Base-by-base conservation (phyloP, 441 rosid genomes). In the Mallotus repandus region DNA sequence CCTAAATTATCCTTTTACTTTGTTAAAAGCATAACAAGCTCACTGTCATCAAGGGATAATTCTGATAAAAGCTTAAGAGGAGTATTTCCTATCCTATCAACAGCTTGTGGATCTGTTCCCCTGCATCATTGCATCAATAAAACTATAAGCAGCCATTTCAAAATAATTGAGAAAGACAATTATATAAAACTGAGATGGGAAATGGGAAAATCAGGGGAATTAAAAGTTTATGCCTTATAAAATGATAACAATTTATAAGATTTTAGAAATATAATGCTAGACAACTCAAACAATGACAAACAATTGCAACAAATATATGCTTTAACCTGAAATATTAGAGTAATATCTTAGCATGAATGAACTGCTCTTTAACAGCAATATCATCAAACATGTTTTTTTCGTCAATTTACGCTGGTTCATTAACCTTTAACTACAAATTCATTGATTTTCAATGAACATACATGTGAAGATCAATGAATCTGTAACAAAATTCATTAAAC, bases 291-390 rank as follows among this genome's bases (percentile, higher is more conserved):
- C n/a, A n/a, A n/a, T n/a, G n/a, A n/a, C n/a, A n/a, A n/a, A n/a
- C n/a, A 25, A 25, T 25, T 25, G 0, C 1, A 25, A 25, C 29
- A 25, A 25, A 25, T 1, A 9, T 11, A 59, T 29, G 54, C 38
- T 32, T 22, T 29, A 60, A 32, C 19, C 18, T 25, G 14, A 57
- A 76, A 65, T 64, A 21, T 71, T 13, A 32, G 62, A 70, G 19
- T 22, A 55, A 75, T 81, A 96, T 98, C 97, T 96, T 96, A 29
- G 97, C 96, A 62, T 92, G 97, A 72, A 92, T 96, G 79, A 89
- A 96, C 85, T 89, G 78, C 84, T 96, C 99, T 87, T 93, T 91
- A 22, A 89, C 86, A 59, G 96, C 79, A 68, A 91, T 88, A 38
- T 96, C 99, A 77, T 81, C 76, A 49, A 63, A 25, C 1, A 25